Evolutionary conservation across 1,284 basidiomycete species (phyloP), one percentile per base, ranked within the genome.

Genomic region (Rhodofomes roseus): DNA sequence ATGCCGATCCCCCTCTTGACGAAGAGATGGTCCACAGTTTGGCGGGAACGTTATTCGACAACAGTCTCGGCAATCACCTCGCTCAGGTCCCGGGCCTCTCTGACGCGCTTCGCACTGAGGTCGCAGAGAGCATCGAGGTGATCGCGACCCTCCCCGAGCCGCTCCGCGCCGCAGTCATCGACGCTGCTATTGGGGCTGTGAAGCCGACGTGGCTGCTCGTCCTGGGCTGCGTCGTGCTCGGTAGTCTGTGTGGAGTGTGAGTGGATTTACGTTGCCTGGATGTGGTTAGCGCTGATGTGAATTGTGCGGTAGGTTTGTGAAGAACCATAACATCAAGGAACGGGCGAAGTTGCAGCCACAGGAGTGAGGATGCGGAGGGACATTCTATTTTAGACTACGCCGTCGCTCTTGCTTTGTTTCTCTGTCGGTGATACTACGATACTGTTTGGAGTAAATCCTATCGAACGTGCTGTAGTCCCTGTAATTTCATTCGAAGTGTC

Each of bases 1-100:
- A 9, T 39, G 4, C 5, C 14, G 12, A 22, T 9, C 4, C 40
- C 9, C 16, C 23, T n/a, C 20, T 12, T 4, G 27, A 4, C 18
- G 4, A 3, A 41, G 4, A 27, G 23, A 34, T 5, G 5, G 5
- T 11, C 11, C 31, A 11, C 43, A 61, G 60, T 51, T 37, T 61
- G 31, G 60, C 60, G 4, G 60, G 60, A 12, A 25, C 60, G 2
- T 20, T 61, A 23, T 61, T 53, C 46, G 54, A 61, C 52, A 61
- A 61, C 52, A 23, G 53, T 23, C 50, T 61, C 12, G 43, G 43
- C 18, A 50, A 25, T 23, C 40, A 58, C 20, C n/a, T 61, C 18
- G 36, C 31, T 3, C 20, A 51, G n/a, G 51, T 61, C 5, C 44
- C 51, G 11, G 52, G 51, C n/a, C 40, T 61, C 16, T 18, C 60